Evolutionary conservation across 1,139 yeast species (phyloP), one percentile per base, ranked within the genome.

Genomic region (Saccharomyces hybrid): DNA sequence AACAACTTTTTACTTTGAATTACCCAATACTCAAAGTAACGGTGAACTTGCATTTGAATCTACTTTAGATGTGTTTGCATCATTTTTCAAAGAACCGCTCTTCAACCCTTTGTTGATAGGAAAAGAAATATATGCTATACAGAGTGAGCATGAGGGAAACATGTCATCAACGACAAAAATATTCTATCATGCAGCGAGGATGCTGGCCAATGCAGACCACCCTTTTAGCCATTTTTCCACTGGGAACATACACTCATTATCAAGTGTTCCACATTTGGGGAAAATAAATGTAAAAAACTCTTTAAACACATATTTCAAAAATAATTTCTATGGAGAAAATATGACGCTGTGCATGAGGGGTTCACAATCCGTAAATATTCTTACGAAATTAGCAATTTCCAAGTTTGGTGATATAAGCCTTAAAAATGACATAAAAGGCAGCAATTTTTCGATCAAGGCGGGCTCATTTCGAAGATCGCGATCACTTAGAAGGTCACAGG

Each of bases 151-250:
- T 64, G 70, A 69, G 2, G 73, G 76, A 4, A 86, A 86, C 59
- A 67, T 75, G 14, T 62, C 72, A 1, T 70, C 73, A 4, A 27
- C 63, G 0, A 74, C 73, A 16, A 83, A 84, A 62, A 67, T 80
- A 0, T 62, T 82, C 32, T 82, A 77, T 59, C 89, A 86, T 60
- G 86, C 83, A 0, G 64, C 79, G n/a, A 75, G 83, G 54, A 58
- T 82, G 8, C 61, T 84, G 16, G 74, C 86, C 2, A 71, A 72
- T 53, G 52, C 66, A 1, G 42, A 61, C 0, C 84, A 86, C 66
- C 90, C 90, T 0, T 85, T 80, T 66, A 77, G 79, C 62, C 82
- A 86, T 29, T 86, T 86, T 64, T 82, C 89, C 12, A 86, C 95
- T 0, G 95, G 95, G 19, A 84, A 84, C 64, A 78, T 76, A 56